These are phyloP conservation scores for Xerocomus amazonicus DNA, from an alignment of 1,284 basidiomycete species.

Conservation along the genomic window DNA sequence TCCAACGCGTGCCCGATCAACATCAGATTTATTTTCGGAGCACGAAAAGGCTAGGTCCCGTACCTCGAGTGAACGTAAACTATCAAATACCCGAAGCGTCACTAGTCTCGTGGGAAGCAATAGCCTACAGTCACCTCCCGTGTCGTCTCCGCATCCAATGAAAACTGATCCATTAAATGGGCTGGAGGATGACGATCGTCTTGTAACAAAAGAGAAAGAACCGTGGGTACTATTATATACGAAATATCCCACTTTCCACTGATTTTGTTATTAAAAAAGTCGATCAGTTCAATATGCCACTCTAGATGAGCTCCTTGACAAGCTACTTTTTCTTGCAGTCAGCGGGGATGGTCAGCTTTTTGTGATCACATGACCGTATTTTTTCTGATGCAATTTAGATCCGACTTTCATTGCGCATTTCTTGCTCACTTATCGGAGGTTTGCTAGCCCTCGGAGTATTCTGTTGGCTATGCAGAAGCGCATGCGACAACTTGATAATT, in stretches of 20 bases:
- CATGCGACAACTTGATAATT: conserved; percentile 69
- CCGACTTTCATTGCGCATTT: conserved; percentile 73
- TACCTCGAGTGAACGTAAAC: conserved; percentile 29
- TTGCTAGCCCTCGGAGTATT: conserved; percentile 68
- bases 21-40: conserved; percentile 51
- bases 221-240: conserved; percentile 34
- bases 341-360: conserved; percentile 67
- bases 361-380: conserved; percentile 1
- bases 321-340: conserved; percentile 68
- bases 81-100: conserved; percentile 32
- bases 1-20: conserved; percentile 53
- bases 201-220: conserved; percentile 38
- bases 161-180: conserved; percentile 18
- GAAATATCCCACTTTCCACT: conserved; percentile 8
- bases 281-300: conserved; percentile 68
- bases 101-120: conserved; percentile 23
- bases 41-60: conserved; percentile 42
- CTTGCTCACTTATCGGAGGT: conserved; percentile 74
- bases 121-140: conserved; percentile 21
- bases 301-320: conserved; percentile 72
- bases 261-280: conserved; percentile 32
- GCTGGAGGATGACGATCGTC: conserved; percentile 28
- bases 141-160: conserved; percentile 10
- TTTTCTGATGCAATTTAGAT: conserved; percentile 42
- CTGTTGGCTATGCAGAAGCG: conserved; percentile 83